Base-by-base conservation (phyloP, 768 basidiomycete genomes). In the Naematelia aurantialba region DNA sequence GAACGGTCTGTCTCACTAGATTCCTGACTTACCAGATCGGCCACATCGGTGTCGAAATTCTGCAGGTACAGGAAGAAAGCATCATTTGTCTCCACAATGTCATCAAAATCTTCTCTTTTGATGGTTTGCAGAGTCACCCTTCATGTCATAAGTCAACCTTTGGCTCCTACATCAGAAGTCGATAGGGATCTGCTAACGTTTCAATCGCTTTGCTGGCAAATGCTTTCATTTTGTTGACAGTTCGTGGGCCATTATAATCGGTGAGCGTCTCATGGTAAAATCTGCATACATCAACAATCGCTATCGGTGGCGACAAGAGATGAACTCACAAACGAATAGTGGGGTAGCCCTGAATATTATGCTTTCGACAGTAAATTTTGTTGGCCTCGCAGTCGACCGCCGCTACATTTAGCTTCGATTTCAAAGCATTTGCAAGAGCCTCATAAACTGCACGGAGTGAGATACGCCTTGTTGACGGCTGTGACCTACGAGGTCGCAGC, bases 351-450 rank as follows among this genome's bases (percentile, higher is more conserved):
- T 81, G 73, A 17, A 99, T 82, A 2, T 81, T 82, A 56, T 91
- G 81, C 12, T 78, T 68, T 46, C 81, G 79, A 77, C 94, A 99
- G 4, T 92, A 70, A 0, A 81, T 75, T 44, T 81, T 79, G 66
- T 92, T 79, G 0, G 80, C 84, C 17, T 97, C 94, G 69, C 94
- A 99, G 71, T 99, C 84, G 13, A 99, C 87, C 61, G 94, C 85
- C 1, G 86, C 91, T 8, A 99, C 79, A 39, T 83, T 87, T 27
- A 93, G 79, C 49, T 85, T 85, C 60, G 81, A 79, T 65, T 87
- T 82, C 82, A 93, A 85, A 21, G 79, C 78, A 50, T 78, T 76
- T 0, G 89, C 93, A 2, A 99, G 82, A 50, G 87, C 81, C 1
- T 79, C 79, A 89, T 91, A 98, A 0, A 80, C 82, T 52, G 86